Base-by-base conservation (phyloP, 805 yeast species). In the Ogataea henricii region DNA sequence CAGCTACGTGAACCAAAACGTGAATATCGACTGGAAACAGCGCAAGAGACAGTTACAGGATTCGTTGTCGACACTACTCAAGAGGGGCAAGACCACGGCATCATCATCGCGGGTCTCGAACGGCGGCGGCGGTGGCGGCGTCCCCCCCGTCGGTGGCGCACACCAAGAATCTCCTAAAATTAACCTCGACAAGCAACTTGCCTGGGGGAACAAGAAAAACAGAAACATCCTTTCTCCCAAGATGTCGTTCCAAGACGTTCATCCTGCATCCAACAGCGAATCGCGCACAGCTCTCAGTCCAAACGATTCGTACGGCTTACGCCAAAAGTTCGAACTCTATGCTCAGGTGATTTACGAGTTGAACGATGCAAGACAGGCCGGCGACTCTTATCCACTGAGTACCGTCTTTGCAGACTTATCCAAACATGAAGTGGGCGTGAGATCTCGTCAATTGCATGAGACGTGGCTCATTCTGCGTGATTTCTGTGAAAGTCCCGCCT, bases 11-110 rank as follows among this genome's bases (percentile, higher is more conserved):
- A 82, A 77, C 56, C 80, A 82, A 52, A 87, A 85, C 57, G 74
- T 94, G 21, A 72, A 85, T 3, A 74, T 87, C 40, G 96, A 91
- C 65, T 94, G 98, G 97, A 81, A 81, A 48, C 79, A 79, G 41
- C 81, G 89, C 53, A 84, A 89, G 58, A 81, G 82, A 52, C 87
- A 84, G 57, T 77, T 92, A 40, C 79, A 87, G 61, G 84, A 81
- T 53, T 79, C 84, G 17, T 79, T 89, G 55, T 92, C 95, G 1
- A 73, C 81, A 17, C 67, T 77, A 13, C 55, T 74, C 40, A 70
- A 69, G 40, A 66, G 64, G 34, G 59, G 59, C 4, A 48, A 48
- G 20, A 27, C 59, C 2, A 22, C 58, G n/a, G n/a, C n/a, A n/a
- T n/a, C n/a, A n/a, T n/a, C n/a, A n/a, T n/a, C n/a, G n/a, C n/a